A percentile compares a stretch with the other conserved stretches of the same genome.
Evolutionary conservation across 139 green algal species (phyloP).

Genomic region (Chlorella vulgaris): DNA sequence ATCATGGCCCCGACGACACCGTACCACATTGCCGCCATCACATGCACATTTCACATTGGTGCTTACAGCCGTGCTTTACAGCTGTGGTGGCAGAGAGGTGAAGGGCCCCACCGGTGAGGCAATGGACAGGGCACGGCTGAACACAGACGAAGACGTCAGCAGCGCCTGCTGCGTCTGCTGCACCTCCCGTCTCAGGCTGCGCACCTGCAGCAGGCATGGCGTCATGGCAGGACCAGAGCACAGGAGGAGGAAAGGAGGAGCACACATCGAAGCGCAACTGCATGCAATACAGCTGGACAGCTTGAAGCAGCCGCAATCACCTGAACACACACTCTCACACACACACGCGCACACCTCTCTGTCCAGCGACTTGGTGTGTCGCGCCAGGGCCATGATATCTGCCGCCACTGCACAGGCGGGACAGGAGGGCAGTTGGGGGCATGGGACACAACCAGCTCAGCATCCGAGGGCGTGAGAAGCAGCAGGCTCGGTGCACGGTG

Average conservation of each 20-base stretch:
- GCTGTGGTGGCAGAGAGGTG: constrained; percentile 16
- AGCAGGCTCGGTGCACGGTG: no score
- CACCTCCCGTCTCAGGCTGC: background rate
- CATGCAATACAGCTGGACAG: background rate
- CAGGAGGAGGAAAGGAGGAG: background rate
- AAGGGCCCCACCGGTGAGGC: constrained; percentile 20
- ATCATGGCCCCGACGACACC: no score
- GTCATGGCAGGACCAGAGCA: background rate
- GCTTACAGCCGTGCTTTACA: background rate
- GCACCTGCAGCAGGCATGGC: background rate
- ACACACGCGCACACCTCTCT: background rate
- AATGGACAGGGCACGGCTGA: constrained; percentile 12
- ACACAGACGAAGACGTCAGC: constrained; percentile 1
- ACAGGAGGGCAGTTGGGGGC: background rate
- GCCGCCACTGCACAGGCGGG: background rate
- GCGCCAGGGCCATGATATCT: constrained; percentile 16
- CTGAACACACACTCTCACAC: background rate
- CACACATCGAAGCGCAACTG: background rate
- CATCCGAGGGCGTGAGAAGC: background rate
- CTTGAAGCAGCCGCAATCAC: background rate
- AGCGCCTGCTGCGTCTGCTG: constrained; percentile 25
- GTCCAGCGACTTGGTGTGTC: constrained; percentile 27
- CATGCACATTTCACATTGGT: background rate
- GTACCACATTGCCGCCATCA: background rate
- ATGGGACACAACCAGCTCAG: background rate